phyloP scores from a whole-genome alignment of 805 yeast species.

The Kuraishia capsulata region DNA sequence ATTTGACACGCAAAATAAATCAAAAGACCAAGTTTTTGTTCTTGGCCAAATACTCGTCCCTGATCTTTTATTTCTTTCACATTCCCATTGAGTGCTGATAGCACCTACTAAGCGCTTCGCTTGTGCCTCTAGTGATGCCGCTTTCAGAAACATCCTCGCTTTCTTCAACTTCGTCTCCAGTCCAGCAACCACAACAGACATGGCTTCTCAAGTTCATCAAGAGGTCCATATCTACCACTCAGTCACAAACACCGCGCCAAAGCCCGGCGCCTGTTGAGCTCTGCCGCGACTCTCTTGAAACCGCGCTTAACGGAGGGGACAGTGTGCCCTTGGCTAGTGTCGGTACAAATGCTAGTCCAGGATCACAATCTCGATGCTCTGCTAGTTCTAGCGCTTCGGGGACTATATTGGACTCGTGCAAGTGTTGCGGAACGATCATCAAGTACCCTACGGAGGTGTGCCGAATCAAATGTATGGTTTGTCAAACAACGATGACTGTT shows the following conservation, averaged over 20 bases:
- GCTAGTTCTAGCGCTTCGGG: slow-evolving; percentile 2
- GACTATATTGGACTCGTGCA: slow-evolving; percentile 22
- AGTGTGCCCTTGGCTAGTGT: neutral
- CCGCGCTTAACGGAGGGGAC: neutral
- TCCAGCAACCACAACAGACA: neutral
- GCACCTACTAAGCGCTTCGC: too few relatives aligned
- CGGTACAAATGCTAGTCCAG: too few relatives aligned
- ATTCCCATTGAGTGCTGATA: too few relatives aligned
- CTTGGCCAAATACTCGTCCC: too few relatives aligned
- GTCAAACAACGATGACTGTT: slow-evolving; percentile 32
- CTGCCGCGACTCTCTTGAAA: neutral
- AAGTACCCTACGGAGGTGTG: slow-evolving; percentile 24
- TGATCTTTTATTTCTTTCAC: too few relatives aligned
- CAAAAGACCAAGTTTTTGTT: too few relatives aligned
- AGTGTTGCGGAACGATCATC: slow-evolving; percentile 37
- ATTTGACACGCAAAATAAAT: too few relatives aligned
- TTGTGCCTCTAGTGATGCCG: neutral
- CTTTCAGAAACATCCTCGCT: neutral
- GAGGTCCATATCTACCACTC: neutral
- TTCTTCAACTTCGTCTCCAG: neutral
- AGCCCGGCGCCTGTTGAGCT: neutral
- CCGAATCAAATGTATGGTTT: slow-evolving; percentile 51
- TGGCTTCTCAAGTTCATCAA: neutral
- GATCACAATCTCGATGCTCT: too few relatives aligned
- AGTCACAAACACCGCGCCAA: neutral